Base-by-base conservation (phyloP, 1,284 basidiomycete species). In the Porogramme epimiltina region DNA sequence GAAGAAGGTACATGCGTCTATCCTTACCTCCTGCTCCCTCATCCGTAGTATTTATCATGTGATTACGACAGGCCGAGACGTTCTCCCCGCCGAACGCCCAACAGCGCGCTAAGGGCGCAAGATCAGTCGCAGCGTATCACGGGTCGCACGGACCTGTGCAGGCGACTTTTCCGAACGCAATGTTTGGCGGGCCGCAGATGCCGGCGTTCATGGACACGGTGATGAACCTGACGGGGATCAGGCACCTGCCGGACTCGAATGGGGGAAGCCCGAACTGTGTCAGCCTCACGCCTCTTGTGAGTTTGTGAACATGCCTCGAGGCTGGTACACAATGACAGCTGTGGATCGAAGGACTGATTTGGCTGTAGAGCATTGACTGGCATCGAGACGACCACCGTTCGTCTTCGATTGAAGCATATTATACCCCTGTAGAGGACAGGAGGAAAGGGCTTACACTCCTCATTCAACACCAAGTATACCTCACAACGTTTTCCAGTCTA, bases 171-270 rank as follows among this genome's bases (percentile, higher is more conserved):
- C 76, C 77, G 1, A 72, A 76, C 50, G 59, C 55, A 5, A 84
- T 85, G 77, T 85, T 77, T 56, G 77, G 77, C 6, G 83, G 82
- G 2, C 77, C 78, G 2, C 77, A 82, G 52, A 80, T 82, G 59
- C 54, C 65, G 3, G 73, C 70, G 5, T 87, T 85, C 61, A 66
- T 79, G 31, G 52, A 74, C 45, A 76, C 80, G 3, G 74, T 81
- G 36, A 70, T 71, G 2, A 70, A 70, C 42, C 62, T 80, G 3
- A 79, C 78, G 3, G 78, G 79, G 1, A 77, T 82, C 42, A 65
- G 60, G 6, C 75, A 73, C 36, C 73, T 62, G 51, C 63, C 70
- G 24, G 84, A 86, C 62, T 60, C 82, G 20, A 81, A 80, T 57
- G 79, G 80, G 16, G 83, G 84, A 0, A 68, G 71, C 11, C 74